Base-by-base conservation (phyloP, 306 rosid species). In the Lagenaria siceraria region DNA sequence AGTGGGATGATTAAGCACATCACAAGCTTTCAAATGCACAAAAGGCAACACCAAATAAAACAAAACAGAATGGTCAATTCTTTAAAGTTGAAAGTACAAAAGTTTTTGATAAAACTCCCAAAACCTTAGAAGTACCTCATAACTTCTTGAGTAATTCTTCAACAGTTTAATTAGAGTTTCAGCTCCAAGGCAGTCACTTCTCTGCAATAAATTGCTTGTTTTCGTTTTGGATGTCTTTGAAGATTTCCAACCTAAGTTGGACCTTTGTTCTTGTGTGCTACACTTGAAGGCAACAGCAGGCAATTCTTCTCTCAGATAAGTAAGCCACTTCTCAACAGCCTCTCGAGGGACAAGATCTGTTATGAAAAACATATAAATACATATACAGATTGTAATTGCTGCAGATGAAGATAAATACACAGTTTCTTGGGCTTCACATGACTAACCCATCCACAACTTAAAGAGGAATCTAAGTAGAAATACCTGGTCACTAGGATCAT, bases 261-360 rank as follows among this genome's bases (percentile, higher is more conserved):
- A 90, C 61, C 87, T 87, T 82, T 94, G 98, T 84, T 94, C 95
- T 80, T 94, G 98, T 31, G 98, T 94, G 84, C 89, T 94, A 81
- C 98, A 94, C 86, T 94, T 94, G 82, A 94, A 94, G 69, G 98
- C 98, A 36, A 94, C 98, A 48, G 98, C 90, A 33, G 99, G 99
- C 77, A 89, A 83, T 81, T 96, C 99, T 87, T 96, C 99, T 82
- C 99, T 83, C 43, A 96, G 85, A 82, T 92, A 96, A 74, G 85
- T 90, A 17, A 96, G 99, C 98, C 99, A 96, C 87, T 92, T 96
- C 82, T 96, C 92, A 42, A 87, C 92, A 52, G 99, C 86, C 81
- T 96, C 99, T 42, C 93, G 86, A 10, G 99, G 99, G 29, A 96
- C 92, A 84, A 96, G 99, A 87, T 96, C 99, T 96, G 85, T 48